Percentiles rank a stretch among this genome's conserved stretches.
Evolutionary conservation across 2,329 filamentous ascomycete species (phyloP).

Genomic region (Botryosphaeria agaves): DNA sequence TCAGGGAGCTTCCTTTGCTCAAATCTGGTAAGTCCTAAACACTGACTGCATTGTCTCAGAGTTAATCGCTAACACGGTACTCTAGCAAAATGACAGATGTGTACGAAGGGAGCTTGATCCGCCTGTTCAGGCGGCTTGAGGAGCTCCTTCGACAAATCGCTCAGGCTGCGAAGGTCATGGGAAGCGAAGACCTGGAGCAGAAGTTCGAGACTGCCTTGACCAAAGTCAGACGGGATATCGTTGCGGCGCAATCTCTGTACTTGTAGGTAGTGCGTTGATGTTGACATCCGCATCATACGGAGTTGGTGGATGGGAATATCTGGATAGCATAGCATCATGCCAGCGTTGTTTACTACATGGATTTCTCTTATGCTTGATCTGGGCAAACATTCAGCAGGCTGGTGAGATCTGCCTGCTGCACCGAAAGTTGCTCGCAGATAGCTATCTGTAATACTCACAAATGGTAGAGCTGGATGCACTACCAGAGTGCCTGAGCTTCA

Average conservation of each 20-base stretch:
- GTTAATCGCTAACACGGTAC: constrained; percentile 4
- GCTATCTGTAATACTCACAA: too few species aligned
- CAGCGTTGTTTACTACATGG: too few species aligned
- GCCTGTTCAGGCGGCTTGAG: constrained; percentile 86
- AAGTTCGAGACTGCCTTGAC: constrained; percentile 79
- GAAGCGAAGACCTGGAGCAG: constrained; percentile 77
- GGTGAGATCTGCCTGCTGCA: too few species aligned
- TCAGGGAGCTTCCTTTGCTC: constrained; percentile 72
- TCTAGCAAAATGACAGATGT: constrained; percentile 94
- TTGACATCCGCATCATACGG: neutral
- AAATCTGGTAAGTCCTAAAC: constrained; percentile 65
- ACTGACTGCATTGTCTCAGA: constrained; percentile 1
- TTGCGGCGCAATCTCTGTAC: constrained; percentile 86
- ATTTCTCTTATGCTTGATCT: too few species aligned
- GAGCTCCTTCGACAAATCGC: constrained; percentile 90
- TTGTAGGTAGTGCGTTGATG: constrained; percentile 33
- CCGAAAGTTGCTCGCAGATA: too few species aligned
- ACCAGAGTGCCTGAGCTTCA: too few species aligned
- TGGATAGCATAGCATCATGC: too few species aligned
- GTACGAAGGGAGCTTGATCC: constrained; percentile 91
- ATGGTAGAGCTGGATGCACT: too few species aligned
- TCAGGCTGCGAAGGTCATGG: constrained; percentile 94
- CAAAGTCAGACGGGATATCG: constrained; percentile 84
- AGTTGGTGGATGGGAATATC: too few species aligned
- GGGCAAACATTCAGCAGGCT: too few species aligned